A percentile compares a stretch with the other conserved stretches of the same genome.
These are phyloP conservation scores for Daldinia eschscholtzii DNA, from an alignment of 2,329 filamentous ascomycete genomes.

Conservation along the genomic window DNA sequence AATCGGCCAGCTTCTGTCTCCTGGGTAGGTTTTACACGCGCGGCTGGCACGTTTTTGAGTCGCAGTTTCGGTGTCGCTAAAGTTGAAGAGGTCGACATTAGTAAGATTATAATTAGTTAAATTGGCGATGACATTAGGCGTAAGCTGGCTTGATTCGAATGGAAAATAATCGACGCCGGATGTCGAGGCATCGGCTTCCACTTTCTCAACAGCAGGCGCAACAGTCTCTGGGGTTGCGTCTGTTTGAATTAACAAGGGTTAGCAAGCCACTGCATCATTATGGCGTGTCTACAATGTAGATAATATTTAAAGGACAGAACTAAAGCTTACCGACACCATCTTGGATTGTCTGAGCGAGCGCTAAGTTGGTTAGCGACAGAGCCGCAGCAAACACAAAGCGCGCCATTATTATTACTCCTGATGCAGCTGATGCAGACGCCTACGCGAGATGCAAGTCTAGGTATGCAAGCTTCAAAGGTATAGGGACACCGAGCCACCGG, in stretches of 20 bases:
- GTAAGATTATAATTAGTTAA: conserved; percentile 46
- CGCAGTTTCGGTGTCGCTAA: conserved; percentile 30
- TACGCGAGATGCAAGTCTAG: conserved; percentile 8
- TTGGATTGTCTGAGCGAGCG: conserved; percentile 39
- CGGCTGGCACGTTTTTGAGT: conserved; percentile 26
- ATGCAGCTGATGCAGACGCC: conserved; percentile 19
- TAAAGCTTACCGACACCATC: conserved; percentile 34
- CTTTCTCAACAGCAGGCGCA: conserved; percentile 39
- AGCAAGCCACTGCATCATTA: conserved; percentile 27
- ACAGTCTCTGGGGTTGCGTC: conserved; percentile 33
- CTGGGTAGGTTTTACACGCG: conserved; percentile 50
- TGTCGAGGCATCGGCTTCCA: conserved; percentile 25
- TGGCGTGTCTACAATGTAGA: conserved; percentile 14
- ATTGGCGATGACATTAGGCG: conserved; percentile 44
- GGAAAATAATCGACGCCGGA: conserved; percentile 35
- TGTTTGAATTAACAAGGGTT: conserved; percentile 25
- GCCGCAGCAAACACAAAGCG: conserved; percentile 35
- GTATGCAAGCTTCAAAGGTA: conserved; percentile 1
- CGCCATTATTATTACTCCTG: conserved; percentile 26
- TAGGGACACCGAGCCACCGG: neutral
- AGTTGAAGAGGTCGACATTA: conserved; percentile 47
- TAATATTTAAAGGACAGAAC: conserved; percentile 22
- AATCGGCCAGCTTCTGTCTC: conserved; percentile 49
- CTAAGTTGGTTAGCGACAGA: conserved; percentile 38
- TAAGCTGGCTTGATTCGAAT: conserved; percentile 41